Evolutionary conservation across 192 early-diverging fungal genomes (phyloP).

Genomic region (Tieghemiomyces parasiticus): DNA sequence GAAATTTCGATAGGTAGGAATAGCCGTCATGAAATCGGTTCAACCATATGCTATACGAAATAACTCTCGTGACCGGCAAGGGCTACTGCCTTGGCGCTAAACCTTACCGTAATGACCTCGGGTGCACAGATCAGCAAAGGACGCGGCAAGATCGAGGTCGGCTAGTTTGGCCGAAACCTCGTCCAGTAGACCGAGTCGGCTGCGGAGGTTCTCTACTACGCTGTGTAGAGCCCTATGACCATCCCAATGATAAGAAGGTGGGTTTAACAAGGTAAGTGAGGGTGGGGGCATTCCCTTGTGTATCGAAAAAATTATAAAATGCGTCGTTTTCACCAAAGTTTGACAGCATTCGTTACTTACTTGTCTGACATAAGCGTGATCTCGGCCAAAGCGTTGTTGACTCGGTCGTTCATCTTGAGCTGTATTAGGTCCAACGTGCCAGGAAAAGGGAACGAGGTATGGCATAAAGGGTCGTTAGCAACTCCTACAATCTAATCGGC

Average conservation of each 20-base stretch:
- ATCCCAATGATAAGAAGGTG: neutral
- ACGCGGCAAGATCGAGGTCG: neutral
- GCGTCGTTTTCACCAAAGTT: neutral
- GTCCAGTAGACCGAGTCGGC: neutral
- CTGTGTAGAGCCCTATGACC: neutral
- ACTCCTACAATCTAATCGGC: too few relatives aligned
- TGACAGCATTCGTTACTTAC: neutral
- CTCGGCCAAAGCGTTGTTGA: neutral
- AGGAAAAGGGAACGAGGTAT: too few relatives aligned
- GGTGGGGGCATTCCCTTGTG: too few relatives aligned
- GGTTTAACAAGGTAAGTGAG: neutral
- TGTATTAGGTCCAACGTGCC: too few relatives aligned
- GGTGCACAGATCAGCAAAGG: neutral
- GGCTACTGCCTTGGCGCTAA: neutral
- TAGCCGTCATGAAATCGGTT: neutral
- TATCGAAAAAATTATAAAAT: neutral
- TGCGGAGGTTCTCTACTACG: neutral
- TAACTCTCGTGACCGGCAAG: neutral
- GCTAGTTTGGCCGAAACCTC: neutral
- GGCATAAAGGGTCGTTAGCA: too few relatives aligned
- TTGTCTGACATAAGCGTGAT: neutral
- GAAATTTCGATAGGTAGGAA: neutral
- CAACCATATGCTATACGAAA: neutral
- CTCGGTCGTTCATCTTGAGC: constrained; percentile 1
- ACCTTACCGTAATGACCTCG: neutral